phyloP scores from a whole-genome alignment of 176 grass and related monocot genomes.

The Cymbopogon citratus region DNA sequence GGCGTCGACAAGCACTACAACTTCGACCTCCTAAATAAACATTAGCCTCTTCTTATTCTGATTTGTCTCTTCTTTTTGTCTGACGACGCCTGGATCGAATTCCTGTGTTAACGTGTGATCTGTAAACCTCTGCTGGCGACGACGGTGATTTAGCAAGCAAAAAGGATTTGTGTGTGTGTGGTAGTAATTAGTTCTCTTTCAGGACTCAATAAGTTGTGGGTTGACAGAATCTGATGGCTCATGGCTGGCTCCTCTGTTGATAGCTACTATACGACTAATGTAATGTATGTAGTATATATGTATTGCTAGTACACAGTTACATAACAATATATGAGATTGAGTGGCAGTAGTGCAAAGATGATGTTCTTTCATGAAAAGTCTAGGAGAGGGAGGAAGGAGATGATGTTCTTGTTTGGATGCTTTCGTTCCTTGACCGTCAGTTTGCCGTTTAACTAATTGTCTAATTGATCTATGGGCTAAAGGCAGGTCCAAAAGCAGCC shows the following conservation, averaged over 20 bases:
- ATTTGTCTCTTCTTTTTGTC: background rate
- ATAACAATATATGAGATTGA: background rate
- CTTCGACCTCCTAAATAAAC: conserved; percentile 42
- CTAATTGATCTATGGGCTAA: background rate
- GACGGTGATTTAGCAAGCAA: no score
- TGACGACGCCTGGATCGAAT: background rate
- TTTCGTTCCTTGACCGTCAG: background rate
- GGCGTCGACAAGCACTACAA: conserved; percentile 83
- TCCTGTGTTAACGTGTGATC: background rate
- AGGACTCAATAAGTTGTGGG: background rate
- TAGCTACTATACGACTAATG: background rate
- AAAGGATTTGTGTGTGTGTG: background rate
- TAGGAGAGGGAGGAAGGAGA: background rate
- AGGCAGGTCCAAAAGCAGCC: background rate
- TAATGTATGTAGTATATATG: background rate
- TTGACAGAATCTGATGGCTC: background rate
- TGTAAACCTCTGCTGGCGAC: background rate
- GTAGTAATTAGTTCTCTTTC: background rate
- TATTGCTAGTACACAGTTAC: background rate
- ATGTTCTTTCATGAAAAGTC: no score
- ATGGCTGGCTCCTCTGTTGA: background rate
- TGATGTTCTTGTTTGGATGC: background rate
- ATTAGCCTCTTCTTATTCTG: background rate
- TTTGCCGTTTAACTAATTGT: background rate
- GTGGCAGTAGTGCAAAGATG: no score